Percentiles rank a stretch among this genome's conserved stretches.
These are phyloP conservation scores for Solanum stenotomum DNA, from an alignment of 257 asterid genomes.

Conservation along the genomic window DNA sequence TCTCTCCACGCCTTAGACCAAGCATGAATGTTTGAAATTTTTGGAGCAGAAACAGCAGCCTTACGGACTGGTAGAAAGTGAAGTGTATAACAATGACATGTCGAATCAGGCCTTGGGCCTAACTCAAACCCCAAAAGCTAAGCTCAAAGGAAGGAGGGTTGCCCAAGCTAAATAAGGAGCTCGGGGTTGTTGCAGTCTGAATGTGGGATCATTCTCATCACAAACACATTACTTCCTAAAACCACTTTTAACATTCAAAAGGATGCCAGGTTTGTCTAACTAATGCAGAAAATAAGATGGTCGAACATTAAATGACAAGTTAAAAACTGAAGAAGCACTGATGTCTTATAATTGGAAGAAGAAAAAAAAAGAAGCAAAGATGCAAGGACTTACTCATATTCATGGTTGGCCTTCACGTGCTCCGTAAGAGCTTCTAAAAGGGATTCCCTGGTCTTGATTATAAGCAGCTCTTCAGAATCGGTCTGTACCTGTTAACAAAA, in stretches of 20 bases:
- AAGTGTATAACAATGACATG: neutral
- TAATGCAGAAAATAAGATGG: neutral
- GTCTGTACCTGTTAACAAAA: conserved; percentile 56
- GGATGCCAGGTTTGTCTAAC: neutral
- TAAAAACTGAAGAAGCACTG: neutral
- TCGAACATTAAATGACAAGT: neutral
- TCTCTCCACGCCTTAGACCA: neutral
- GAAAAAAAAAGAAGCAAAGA: neutral
- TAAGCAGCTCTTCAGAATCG: conserved; percentile 87
- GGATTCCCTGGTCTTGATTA: conserved; percentile 89
- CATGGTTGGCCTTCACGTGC: conserved; percentile 88
- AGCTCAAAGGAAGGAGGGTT: neutral
- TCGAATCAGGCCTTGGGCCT: neutral
- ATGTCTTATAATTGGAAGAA: neutral
- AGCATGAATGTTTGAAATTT: neutral
- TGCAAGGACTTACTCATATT: conserved; percentile 59
- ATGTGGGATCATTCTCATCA: neutral
- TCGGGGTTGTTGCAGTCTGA: neutral
- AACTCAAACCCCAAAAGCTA: neutral
- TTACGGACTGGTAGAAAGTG: neutral
- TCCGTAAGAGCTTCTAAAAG: conserved; percentile 72
- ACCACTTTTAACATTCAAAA: neutral
- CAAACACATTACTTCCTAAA: neutral
- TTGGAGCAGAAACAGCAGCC: neutral
- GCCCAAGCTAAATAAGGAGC: neutral